These are phyloP conservation scores for Colletotrichum orbiculare DNA, from an alignment of 2,329 filamentous ascomycete genomes.

Conservation along the genomic window DNA sequence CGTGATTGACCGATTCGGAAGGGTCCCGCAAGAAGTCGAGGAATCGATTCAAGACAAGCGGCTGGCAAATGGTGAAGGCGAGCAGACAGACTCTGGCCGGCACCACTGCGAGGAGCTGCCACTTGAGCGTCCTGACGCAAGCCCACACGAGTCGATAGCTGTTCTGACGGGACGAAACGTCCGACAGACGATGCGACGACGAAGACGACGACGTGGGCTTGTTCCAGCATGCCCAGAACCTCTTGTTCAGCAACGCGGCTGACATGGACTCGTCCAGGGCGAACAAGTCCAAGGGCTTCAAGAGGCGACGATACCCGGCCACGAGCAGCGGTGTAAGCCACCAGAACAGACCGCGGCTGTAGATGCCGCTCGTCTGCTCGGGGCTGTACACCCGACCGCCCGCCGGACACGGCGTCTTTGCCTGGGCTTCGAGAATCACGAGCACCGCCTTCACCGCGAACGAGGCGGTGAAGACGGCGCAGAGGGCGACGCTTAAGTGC, in stretches of 20 bases:
- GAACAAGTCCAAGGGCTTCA: constrained; percentile 48
- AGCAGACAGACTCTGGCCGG: constrained; percentile 47
- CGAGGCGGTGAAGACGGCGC: constrained; percentile 48
- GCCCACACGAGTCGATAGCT: constrained; percentile 42
- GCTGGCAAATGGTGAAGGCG: constrained; percentile 51
- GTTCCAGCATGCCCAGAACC: constrained; percentile 46
- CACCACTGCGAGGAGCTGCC: constrained; percentile 45
- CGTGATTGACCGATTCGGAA: constrained; percentile 42
- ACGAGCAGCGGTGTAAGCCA: constrained; percentile 50
- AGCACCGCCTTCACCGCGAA: constrained; percentile 49
- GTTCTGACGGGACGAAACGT: constrained; percentile 4
- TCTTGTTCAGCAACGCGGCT: constrained; percentile 43
- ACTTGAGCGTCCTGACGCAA: constrained; percentile 43
- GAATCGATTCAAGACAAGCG: constrained; percentile 48
- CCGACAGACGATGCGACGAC: neutral
- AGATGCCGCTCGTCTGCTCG: constrained; percentile 50
- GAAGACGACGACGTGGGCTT: constrained; percentile 38
- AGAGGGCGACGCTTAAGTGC: constrained; percentile 41
- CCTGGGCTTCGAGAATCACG: constrained; percentile 51
- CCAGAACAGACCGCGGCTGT: constrained; percentile 51
- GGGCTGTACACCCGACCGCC: constrained; percentile 46
- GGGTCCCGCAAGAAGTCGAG: constrained; percentile 45
- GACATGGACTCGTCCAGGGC: constrained; percentile 45
- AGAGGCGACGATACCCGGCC: constrained; percentile 46
- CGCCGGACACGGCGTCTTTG: constrained; percentile 49